phyloP scores from a whole-genome alignment of 176 grass and related monocot species.

The Hordeum marinum region DNA sequence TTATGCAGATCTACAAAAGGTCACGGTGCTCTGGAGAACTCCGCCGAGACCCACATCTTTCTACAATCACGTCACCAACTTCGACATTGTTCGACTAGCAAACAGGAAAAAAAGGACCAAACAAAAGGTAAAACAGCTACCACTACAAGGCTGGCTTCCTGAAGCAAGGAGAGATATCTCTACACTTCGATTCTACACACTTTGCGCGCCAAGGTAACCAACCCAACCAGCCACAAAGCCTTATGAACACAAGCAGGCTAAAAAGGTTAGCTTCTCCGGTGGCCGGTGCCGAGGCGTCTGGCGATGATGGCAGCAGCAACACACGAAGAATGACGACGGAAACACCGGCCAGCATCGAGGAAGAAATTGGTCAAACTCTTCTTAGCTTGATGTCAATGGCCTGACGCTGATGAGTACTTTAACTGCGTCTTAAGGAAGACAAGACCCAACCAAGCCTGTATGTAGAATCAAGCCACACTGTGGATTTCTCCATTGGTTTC shows the following conservation, averaged over 20 bases:
- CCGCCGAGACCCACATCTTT: background rate
- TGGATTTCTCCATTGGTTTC: background rate
- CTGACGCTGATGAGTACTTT: background rate
- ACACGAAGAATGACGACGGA: background rate
- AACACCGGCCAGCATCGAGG: background rate
- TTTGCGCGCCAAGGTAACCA: conserved; percentile 20
- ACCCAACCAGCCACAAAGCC: background rate
- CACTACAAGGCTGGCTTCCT: conserved; percentile 20
- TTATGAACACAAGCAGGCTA: conserved; percentile 13
- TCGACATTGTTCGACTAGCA: background rate
- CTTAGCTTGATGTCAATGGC: background rate
- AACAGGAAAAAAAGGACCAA: background rate
- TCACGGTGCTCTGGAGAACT: background rate
- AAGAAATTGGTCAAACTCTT: conserved; percentile 12
- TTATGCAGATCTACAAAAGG: background rate
- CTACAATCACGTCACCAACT: conserved; percentile 3
- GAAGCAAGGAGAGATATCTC: conserved; percentile 19
- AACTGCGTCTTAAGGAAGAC: background rate
- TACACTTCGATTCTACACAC: background rate
- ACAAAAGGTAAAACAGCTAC: background rate
- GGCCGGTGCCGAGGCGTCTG: background rate
- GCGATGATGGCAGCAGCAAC: background rate
- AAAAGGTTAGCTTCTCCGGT: conserved; percentile 16
- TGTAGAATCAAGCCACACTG: background rate
- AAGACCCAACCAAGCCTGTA: background rate